Percentiles rank a stretch among this genome's conserved stretches.
These are phyloP conservation scores for Erodium chrysanthum DNA, from an alignment of 441 rosid species.

Conservation along the genomic window DNA sequence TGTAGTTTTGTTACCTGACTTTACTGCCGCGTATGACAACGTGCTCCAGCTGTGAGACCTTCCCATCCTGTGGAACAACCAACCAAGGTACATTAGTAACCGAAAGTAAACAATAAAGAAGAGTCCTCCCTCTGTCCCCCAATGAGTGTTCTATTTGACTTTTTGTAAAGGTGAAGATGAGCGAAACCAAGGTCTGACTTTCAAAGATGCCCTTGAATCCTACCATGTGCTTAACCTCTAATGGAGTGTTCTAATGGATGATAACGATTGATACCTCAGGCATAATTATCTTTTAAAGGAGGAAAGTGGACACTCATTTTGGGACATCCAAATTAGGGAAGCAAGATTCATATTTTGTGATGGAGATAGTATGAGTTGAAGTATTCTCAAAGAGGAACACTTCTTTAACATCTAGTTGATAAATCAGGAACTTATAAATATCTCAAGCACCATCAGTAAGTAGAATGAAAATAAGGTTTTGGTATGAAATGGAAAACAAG, in stretches of 20 bases:
- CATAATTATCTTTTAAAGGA: background rate
- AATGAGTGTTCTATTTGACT: background rate
- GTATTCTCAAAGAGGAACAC: background rate
- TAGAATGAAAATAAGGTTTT: background rate
- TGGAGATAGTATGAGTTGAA: background rate
- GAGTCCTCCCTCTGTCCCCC: background rate
- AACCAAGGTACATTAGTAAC: slow-evolving; percentile 7
- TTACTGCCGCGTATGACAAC: slow-evolving; percentile 94
- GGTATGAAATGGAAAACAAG: background rate
- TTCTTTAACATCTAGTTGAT: background rate
- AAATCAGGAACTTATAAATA: background rate
- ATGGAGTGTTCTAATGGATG: background rate
- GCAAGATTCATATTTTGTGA: background rate
- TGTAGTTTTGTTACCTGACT: slow-evolving; percentile 35
- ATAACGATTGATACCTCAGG: background rate
- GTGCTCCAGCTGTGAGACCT: slow-evolving; percentile 94
- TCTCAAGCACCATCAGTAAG: background rate
- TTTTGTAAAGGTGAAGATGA: background rate
- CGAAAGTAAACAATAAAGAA: background rate
- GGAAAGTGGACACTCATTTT: background rate
- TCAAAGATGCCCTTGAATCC: background rate
- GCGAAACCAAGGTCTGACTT: background rate
- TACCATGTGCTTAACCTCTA: background rate
- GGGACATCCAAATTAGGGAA: background rate
- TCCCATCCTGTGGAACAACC: slow-evolving; percentile 57